A percentile compares a stretch with the other conserved stretches of the same genome.
Evolutionary conservation across 768 basidiomycete genomes (phyloP).

Genomic region (Macrocybe gigantea): DNA sequence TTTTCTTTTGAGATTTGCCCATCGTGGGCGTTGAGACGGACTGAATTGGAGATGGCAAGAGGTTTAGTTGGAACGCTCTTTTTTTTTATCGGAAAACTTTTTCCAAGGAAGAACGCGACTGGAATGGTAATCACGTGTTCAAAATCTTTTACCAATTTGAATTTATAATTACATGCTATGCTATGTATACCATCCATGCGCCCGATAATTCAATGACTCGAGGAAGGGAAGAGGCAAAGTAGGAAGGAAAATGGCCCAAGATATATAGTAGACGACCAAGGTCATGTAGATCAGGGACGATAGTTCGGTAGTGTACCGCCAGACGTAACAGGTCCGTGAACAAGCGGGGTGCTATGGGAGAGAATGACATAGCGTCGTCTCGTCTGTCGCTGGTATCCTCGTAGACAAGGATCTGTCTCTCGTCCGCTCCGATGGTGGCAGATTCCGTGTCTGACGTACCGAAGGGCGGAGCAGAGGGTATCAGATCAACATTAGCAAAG

Average conservation of each 20-base stretch:
- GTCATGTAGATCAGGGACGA: conserved; percentile 8
- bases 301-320: conserved; percentile 16
- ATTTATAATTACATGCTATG: too few relatives aligned
- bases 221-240: conserved; percentile 3
- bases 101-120: too few relatives aligned
- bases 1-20: conserved; percentile 94
- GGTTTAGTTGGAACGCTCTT: too few relatives aligned
- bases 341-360: not conserved
- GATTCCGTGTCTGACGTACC: conserved; percentile 15
- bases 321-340: conserved; percentile 14
- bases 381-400: conserved; percentile 2
- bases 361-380: not conserved
- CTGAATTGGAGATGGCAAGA: too few relatives aligned
- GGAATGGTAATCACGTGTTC: too few relatives aligned
- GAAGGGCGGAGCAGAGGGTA: conserved; percentile 46
- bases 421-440: not conserved
- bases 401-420: too few relatives aligned
- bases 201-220: too few relatives aligned
- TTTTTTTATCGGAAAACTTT: too few relatives aligned
- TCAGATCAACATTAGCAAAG: conserved; percentile 17
- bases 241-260: conserved; percentile 6
- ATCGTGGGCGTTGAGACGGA: conserved; percentile 35
- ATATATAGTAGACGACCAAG: conserved; percentile 5
- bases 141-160: too few relatives aligned
- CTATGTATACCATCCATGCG: too few relatives aligned